Conservation (phyloP, 768 basidiomycete genomes). For the Pilatotrama ljubarskyi region DNA sequence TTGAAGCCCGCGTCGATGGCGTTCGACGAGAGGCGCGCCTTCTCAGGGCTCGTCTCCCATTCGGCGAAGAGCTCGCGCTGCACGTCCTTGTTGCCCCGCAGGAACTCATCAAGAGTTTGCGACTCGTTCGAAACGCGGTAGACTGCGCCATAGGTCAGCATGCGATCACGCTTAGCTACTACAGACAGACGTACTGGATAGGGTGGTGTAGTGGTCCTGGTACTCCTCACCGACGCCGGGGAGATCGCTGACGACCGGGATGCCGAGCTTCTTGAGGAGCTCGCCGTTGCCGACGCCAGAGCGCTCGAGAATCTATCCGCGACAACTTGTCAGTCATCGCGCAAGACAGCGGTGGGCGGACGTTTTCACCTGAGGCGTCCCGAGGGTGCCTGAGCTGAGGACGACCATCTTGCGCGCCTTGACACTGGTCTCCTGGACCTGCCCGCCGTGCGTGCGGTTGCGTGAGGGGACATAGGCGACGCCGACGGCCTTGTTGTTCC, state of each 20-base stretch:
- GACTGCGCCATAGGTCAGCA: slow-evolving; percentile 38
- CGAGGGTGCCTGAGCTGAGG: slow-evolving; percentile 64
- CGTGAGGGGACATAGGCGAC: slow-evolving; percentile 67
- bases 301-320: slow-evolving; percentile 59
- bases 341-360: neutral
- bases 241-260: slow-evolving; percentile 67
- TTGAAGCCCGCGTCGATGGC: slow-evolving; percentile 77
- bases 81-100: slow-evolving; percentile 61
- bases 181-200: slow-evolving; percentile 48
- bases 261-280: slow-evolving; percentile 54
- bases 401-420: slow-evolving; percentile 68
- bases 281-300: slow-evolving; percentile 63
- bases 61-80: slow-evolving; percentile 62
- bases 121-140: slow-evolving; percentile 69
- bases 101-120: slow-evolving; percentile 65
- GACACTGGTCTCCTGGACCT: slow-evolving; percentile 62
- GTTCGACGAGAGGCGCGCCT: slow-evolving; percentile 67
- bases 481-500: slow-evolving; percentile 63
- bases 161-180: too few relatives aligned
- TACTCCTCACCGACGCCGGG: slow-evolving; percentile 74
- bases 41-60: slow-evolving; percentile 68
- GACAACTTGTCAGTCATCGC: neutral
- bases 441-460: slow-evolving; percentile 53
- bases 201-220: slow-evolving; percentile 74
- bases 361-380: slow-evolving; percentile 53